Base-by-base conservation (phyloP, 306 rosid genomes). In the Prunus mira region DNA sequence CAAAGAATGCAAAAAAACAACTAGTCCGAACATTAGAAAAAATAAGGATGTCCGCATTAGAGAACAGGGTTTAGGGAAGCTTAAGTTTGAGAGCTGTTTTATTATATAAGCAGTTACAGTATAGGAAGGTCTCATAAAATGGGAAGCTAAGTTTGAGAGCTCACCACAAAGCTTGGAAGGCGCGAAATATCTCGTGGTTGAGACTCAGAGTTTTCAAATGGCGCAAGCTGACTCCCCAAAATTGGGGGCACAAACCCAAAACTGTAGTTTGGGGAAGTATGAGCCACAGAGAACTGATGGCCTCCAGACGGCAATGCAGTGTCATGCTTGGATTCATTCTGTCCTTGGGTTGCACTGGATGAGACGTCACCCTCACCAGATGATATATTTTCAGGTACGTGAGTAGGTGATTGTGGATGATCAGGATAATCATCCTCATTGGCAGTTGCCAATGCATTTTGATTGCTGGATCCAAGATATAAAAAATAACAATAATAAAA, bases 131-230 rank as follows among this genome's bases (percentile, higher is more conserved):
- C 18, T 55, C 6, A 15, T 24, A 65, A 65, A 54, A 74, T 28
- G 64, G 55, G 17, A 78, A 70, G 58, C 30, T 52, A 69, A 67
- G 71, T 58, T n/a, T 62, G 62, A 74, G 79, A 71, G 50, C 97
- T 92, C 84, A 94, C 96, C 22, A 94, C 89, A 84, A 85, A 89
- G 91, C 82, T 85, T 57, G 91, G 93, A 87, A 89, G 84, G 69
- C 95, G 91, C 66, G 97, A 92, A 75, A 81, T 73, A 70, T 92
- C 93, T 6, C 83, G 91, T 47, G 93, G 79, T 77, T 94, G 97
- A 85, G 96, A 70, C 76, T 91, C 97, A 3, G 93, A 86, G 80
- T 84, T 92, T 82, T 95, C 99, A 82, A 87, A 82, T 34, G 89
- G 83, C 57, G 91, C 66, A 82, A 89, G 88, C 83, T 90, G 97